Percentiles rank a stretch among this genome's conserved stretches.
These are phyloP conservation scores for Mycena galericulata DNA, from an alignment of 768 basidiomycete species.

Conservation along the genomic window DNA sequence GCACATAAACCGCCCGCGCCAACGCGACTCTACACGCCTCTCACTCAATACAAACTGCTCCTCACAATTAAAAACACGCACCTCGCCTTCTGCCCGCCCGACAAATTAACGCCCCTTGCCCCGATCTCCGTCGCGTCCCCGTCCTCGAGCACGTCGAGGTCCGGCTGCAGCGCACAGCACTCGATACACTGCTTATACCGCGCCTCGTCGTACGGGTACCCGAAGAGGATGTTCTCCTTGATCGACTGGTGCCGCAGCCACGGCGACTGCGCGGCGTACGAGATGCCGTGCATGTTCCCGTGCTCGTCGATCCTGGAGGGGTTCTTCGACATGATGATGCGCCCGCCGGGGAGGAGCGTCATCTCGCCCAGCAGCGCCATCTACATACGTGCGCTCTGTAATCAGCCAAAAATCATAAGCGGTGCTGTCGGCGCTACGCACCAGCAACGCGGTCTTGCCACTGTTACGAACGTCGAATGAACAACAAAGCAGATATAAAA, in stretches of 20 bases:
- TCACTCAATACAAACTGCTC: not conserved
- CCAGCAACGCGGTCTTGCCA: slow-evolving; percentile 86
- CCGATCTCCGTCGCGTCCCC: slow-evolving; percentile 91
- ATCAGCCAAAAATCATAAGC: no score
- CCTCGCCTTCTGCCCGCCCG: slow-evolving; percentile 88
- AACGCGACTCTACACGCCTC: slow-evolving; percentile 70
- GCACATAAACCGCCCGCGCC: slow-evolving; percentile 84
- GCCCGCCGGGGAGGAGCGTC: slow-evolving; percentile 62
- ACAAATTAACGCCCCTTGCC: slow-evolving; percentile 74
- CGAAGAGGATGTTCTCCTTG: slow-evolving; percentile 86
- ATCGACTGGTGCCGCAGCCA: slow-evolving; percentile 78
- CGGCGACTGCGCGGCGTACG: slow-evolving; percentile 82
- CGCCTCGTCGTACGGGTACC: slow-evolving; percentile 76
- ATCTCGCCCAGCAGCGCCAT: slow-evolving; percentile 82
- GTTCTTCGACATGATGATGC: slow-evolving; percentile 77
- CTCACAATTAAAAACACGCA: slow-evolving; percentile 35
- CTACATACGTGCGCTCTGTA: no score
- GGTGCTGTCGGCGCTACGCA: no score
- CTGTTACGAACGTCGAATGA: slow-evolving; percentile 41
- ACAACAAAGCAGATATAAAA: not conserved
- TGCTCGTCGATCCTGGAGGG: slow-evolving; percentile 64
- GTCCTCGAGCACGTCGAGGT: slow-evolving; percentile 87
- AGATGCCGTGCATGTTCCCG: slow-evolving; percentile 72
- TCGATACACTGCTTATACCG: slow-evolving; percentile 84
- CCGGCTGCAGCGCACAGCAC: slow-evolving; percentile 84